Evolutionary conservation across 208 protist species (phyloP), one percentile per base, ranked within the genome.

Genomic region (Leishmania arabica): DNA sequence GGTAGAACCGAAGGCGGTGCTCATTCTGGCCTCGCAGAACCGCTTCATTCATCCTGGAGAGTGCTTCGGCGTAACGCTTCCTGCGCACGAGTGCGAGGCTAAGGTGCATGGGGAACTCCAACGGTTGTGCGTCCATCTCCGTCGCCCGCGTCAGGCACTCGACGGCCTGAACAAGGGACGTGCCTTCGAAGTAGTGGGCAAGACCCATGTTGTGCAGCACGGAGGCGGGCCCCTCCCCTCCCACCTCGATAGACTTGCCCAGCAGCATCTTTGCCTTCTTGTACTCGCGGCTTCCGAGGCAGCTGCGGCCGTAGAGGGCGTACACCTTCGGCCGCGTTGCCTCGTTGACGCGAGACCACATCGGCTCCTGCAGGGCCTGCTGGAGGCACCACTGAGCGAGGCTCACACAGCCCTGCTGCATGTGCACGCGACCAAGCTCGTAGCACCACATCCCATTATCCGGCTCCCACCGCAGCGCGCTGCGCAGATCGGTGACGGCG

Each of bases 401-500:
- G 27, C 66, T 84, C 21, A 78, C 74, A 34, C 79, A 82, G 8
- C 90, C 89, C 49, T 89, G 85, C 51, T 75, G 68, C 4, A 87
- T 69, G 80, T 94, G 90, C 42, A 85, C 85, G 40, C 92, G 78
- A 2, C 94, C 93, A 17, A 96, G 79, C 80, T 98, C 91, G 77
- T 91, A 97, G 53, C 89, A 83, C 93, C 93, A 97, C 7, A 86
- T 85, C 13, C 93, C 95, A 81, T 97, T 98, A 77, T 95, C 92
- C 7, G 92, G 88, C 73, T 97, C 92, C 40, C 95, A 83, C 73
- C 95, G 86, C 42, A 91, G 82, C 24, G 94, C 95, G 8, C 75
- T 76, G 24, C 82, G 69, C 40, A 96, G 89, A 78, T 98, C 96
- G n/a, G 84, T 65, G 15, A 98, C 75, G 19, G 84, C 86, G 45